These are phyloP conservation scores for Chlorophyllum brunneum DNA, from an alignment of 768 basidiomycete species.

Conservation along the genomic window DNA sequence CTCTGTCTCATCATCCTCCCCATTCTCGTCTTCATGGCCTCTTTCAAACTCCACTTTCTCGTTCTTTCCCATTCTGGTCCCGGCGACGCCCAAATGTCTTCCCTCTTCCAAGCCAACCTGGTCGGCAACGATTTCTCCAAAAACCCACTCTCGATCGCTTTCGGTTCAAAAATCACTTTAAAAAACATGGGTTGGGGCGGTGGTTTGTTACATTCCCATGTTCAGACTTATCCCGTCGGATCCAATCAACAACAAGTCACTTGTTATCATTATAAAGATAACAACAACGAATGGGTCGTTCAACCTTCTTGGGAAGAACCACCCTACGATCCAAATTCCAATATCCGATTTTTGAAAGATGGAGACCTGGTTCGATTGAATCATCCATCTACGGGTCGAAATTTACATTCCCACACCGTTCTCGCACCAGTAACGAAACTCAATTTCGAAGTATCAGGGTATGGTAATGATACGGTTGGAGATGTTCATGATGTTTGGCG, in stretches of 20 bases:
- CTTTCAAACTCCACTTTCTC: constrained; percentile 96
- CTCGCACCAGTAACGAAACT: constrained; percentile 86
- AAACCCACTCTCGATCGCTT: constrained; percentile 90
- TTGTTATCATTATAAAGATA: constrained; percentile 99
- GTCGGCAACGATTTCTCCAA: constrained; percentile 89
- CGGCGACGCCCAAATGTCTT: constrained; percentile 98
- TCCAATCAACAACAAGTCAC: constrained; percentile 96
- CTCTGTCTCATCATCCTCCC: constrained; percentile 86
- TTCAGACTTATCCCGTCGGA: constrained; percentile 91
- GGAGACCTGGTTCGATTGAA: constrained; percentile 78
- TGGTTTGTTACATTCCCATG: constrained; percentile 93
- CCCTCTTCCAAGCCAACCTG: constrained; percentile 95
- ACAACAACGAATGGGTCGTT: constrained; percentile 90
- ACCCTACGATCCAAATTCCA: constrained; percentile 59
- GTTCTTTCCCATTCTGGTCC: constrained; percentile 92
- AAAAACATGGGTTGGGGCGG: constrained; percentile 99
- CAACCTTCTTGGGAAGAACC: constrained; percentile 79
- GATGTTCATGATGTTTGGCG: constrained; percentile 89
- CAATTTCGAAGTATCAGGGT: constrained; percentile 89
- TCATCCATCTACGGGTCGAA: constrained; percentile 81
- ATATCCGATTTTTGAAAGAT: constrained; percentile 67
- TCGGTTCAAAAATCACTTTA: constrained; percentile 85
- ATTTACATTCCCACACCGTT: constrained; percentile 89
- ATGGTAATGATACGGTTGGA: constrained; percentile 87
- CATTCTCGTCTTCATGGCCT: constrained; percentile 86